Evolutionary conservation across 371 early-diverging fungal species (phyloP), one percentile per base, ranked within the genome.

Genomic region (Mortierella sp.): DNA sequence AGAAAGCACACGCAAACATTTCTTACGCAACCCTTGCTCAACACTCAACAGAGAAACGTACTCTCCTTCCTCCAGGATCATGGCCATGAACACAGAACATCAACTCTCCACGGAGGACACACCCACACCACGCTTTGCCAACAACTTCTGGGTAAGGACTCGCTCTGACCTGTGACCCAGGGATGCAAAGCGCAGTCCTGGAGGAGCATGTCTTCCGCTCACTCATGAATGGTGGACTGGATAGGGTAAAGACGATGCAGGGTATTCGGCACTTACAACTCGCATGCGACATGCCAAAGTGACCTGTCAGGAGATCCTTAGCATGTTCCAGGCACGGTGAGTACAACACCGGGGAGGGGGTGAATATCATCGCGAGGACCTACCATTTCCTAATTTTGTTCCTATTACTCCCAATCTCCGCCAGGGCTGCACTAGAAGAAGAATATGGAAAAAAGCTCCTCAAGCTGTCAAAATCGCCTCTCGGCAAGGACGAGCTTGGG

Each of bases 401-500:
- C 46, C 48, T 27, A 31, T 7, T 14, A 34, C 13, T 49, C 18
- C 28, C 51, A 23, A 1, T 51, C 1, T 73, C 56, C 67, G 74
- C 61, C 14, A 89, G 96, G 48, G 92, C 95, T 0, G 67, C 85
- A 0, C 80, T 96, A 43, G 96, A 96, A 53, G 96, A 96, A 69
- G 96, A 96, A 7, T 89, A 94, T 68, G 94, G 93, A 34, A 92
- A 91, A 70, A 87, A 90, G 57, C 65, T 96, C 54, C 61, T 86
- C 45, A 95, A 94, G 72, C 83, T 94, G 24, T 82, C 94, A 13
- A 93, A 92, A 59, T 69, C 82, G 2, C 90, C 90, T 30, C 82
- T 92, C 27, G 92, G 95, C 0, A 88, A 87, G 55, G 96, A 96
- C 63, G 98, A 97, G 65, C 86, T 87, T n/a, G 95, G 95, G 91